phyloP scores from a whole-genome alignment of 2,329 filamentous ascomycete species.

The Arachnopeziza araneosa region DNA sequence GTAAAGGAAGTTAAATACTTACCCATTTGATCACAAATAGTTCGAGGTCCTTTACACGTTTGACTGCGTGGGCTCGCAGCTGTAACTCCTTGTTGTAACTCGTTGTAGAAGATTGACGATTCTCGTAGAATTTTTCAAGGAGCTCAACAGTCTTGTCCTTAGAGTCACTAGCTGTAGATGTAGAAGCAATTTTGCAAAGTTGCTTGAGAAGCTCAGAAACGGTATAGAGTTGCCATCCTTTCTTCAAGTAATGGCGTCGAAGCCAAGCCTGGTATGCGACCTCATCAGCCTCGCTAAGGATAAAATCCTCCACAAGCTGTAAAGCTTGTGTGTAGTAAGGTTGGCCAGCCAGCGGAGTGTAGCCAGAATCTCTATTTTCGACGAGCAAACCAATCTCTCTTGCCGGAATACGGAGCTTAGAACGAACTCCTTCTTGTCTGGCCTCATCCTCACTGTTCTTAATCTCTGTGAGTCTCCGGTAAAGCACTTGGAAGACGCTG shows the following conservation, averaged over 20 bases:
- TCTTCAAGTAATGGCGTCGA: conserved; percentile 83
- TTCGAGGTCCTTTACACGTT: conserved; percentile 86
- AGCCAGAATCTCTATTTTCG: conserved; percentile 73
- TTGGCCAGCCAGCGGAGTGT: conserved; percentile 51
- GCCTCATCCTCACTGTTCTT: conserved; percentile 75
- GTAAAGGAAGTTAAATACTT: conserved; percentile 40
- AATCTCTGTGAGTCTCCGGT: conserved; percentile 74
- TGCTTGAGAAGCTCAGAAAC: conserved; percentile 83
- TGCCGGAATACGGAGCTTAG: conserved; percentile 72
- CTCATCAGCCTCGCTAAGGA: conserved; percentile 77
- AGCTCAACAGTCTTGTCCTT: conserved; percentile 95
- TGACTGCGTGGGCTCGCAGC: conserved; percentile 87
- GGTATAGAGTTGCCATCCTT: conserved; percentile 90
- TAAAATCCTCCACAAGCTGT: conserved; percentile 78
- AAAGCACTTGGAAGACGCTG: conserved; percentile 86
- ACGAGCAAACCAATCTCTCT: conserved; percentile 78
- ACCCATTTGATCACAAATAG: conserved; percentile 88
- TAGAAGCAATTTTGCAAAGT: conserved; percentile 72
- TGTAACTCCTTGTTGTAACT: conserved; percentile 87
- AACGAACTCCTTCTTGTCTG: conserved; percentile 64
- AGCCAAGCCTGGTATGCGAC: conserved; percentile 82
- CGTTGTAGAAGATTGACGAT: conserved; percentile 75
- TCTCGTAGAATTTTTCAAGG: conserved; percentile 77
- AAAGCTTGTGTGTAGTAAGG: conserved; percentile 83
- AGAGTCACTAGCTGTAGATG: conserved; percentile 77